phyloP scores from a whole-genome alignment of 2,329 filamentous ascomycete species.

The Nannizziopsis arthrosporioides region DNA sequence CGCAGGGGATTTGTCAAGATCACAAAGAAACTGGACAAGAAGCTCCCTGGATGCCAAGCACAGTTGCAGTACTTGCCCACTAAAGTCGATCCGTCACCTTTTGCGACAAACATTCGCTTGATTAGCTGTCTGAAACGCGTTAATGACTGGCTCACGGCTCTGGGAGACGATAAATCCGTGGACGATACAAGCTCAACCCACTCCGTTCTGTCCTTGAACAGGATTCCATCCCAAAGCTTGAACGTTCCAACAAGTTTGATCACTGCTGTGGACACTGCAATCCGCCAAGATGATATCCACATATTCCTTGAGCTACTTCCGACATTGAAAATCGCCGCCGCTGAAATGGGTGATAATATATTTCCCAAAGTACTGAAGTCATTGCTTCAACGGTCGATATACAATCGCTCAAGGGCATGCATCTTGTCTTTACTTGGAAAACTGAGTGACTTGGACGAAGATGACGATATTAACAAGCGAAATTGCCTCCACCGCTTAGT shows the following conservation, averaged over 20 bases:
- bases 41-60: slow-evolving; percentile 60
- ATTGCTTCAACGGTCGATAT: slow-evolving; percentile 44
- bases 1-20: slow-evolving; percentile 93
- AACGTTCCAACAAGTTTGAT: slow-evolving; percentile 52
- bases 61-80: slow-evolving; percentile 80
- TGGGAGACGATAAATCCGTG: slow-evolving; percentile 64
- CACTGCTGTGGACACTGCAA: slow-evolving; percentile 31
- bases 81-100: slow-evolving; percentile 79
- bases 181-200: slow-evolving; percentile 64
- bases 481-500: slow-evolving; percentile 90
- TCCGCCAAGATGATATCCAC: slow-evolving; percentile 32
- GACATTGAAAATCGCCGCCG: slow-evolving; percentile 45
- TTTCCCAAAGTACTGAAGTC: slow-evolving; percentile 47
- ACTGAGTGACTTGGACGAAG: slow-evolving; percentile 64
- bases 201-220: slow-evolving; percentile 59
- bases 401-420: slow-evolving; percentile 58
- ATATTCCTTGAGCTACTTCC: slow-evolving; percentile 41
- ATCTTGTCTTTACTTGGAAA: slow-evolving; percentile 59
- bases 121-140: slow-evolving; percentile 53
- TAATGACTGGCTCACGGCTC: slow-evolving; percentile 79
- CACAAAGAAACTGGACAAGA: slow-evolving; percentile 97
- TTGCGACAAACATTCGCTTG: slow-evolving; percentile 61
- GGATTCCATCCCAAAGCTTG: slow-evolving; percentile 61
- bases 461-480: slow-evolving; percentile 83
- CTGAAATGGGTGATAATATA: slow-evolving; percentile 51